Percentiles rank a stretch among this genome's conserved stretches.
phyloP scores from a whole-genome alignment of 495 filamentous ascomycete genomes.

The Daldinia caldariorum region DNA sequence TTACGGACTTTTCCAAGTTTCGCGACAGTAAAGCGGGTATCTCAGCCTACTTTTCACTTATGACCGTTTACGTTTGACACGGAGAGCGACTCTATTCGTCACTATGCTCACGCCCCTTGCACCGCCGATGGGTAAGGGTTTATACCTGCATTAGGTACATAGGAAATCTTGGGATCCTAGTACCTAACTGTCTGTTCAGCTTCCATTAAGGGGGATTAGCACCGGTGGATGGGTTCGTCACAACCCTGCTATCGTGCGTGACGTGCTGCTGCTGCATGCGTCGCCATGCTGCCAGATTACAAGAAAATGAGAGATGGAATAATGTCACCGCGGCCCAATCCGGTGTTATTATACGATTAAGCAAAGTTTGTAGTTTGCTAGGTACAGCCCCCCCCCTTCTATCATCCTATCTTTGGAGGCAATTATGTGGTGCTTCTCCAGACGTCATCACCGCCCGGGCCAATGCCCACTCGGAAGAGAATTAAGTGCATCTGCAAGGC shows the following conservation, averaged over 20 bases:
- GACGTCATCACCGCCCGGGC: neutral
- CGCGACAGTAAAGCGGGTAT: slow-evolving; percentile 26
- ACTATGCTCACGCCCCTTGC: slow-evolving; percentile 27
- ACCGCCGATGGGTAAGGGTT: slow-evolving; percentile 32
- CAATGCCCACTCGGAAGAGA: neutral
- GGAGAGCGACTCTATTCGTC: slow-evolving; percentile 1
- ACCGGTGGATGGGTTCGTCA: neutral
- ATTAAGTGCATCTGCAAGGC: neutral
- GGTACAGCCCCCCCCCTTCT: neutral
- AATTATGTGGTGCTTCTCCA: slow-evolving; percentile 1
- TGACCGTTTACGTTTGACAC: slow-evolving; percentile 2
- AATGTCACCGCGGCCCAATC: neutral
- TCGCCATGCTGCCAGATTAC: slow-evolving; percentile 5
- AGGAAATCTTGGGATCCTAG: neutral
- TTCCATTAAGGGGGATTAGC: slow-evolving; percentile 1
- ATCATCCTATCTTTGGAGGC: too few relatives aligned
- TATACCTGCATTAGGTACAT: slow-evolving; percentile 18
- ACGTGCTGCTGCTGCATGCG: slow-evolving; percentile 15
- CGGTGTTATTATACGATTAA: neutral
- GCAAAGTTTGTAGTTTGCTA: neutral
- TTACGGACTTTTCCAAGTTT: slow-evolving; percentile 36
- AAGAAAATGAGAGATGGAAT: neutral
- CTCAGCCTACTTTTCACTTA: neutral
- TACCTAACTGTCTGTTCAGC: slow-evolving; percentile 9
- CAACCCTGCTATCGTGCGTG: slow-evolving; percentile 20